phyloP scores from a whole-genome alignment of 139 green algal species.

The Ettlia oleoabundans region DNA sequence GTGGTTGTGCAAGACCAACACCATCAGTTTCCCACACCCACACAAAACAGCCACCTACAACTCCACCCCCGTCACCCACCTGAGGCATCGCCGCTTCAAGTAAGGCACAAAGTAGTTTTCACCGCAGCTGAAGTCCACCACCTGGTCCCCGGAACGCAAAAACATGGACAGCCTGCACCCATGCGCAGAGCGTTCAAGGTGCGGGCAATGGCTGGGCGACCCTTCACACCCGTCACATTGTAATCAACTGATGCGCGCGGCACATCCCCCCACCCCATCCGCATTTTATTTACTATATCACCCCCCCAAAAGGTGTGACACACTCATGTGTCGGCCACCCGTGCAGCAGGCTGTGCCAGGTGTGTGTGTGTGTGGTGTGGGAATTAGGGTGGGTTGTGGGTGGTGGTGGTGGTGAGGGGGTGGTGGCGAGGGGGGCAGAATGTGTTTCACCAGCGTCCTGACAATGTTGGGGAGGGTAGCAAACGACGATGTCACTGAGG shows the following conservation, averaged over 20 bases:
- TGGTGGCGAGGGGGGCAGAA: too few relatives aligned
- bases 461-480: neutral
- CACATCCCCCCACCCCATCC: too few relatives aligned
- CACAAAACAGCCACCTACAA: neutral
- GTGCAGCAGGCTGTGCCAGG: too few relatives aligned
- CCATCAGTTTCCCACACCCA: neutral
- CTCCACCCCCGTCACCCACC: neutral
- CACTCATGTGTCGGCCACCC: too few relatives aligned
- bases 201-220: too few relatives aligned
- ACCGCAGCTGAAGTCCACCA: conserved; percentile 78
- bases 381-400: neutral
- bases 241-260: too few relatives aligned
- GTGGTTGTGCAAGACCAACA: too few relatives aligned
- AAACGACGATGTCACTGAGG: neutral
- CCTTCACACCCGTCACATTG: too few relatives aligned
- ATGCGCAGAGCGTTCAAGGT: neutral
- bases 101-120: conserved; percentile 66
- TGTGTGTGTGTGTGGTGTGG: neutral
- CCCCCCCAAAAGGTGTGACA: too few relatives aligned
- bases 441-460: neutral
- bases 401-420: too few relatives aligned
- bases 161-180: neutral
- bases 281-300: too few relatives aligned
- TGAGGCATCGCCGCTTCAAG: conserved; percentile 42
- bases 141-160: conserved; percentile 38